A percentile compares a stretch with the other conserved stretches of the same genome.
Conservation (phyloP, 495 filamentous ascomycete genomes). For the Oleoguttula mirabilis region DNA sequence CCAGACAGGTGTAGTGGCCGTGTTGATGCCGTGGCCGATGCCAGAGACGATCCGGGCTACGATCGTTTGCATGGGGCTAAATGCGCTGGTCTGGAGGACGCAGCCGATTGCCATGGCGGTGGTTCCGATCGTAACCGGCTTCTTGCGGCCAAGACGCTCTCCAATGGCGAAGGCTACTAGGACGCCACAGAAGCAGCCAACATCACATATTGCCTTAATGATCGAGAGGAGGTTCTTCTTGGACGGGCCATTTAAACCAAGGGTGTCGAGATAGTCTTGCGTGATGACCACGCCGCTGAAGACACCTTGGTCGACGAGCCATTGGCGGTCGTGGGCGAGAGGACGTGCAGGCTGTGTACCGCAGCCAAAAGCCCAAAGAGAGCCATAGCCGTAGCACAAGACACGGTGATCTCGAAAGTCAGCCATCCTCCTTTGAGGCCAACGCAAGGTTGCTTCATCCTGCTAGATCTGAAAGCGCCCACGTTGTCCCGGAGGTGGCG, state of each 20-base stretch:
- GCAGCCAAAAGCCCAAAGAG: not conserved
- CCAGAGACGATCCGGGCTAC: slow-evolving; percentile 4
- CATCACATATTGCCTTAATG: not conserved
- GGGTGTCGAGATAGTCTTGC: not conserved
- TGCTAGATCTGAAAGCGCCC: no score
- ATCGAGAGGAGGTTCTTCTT: not conserved
- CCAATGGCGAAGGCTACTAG: not conserved
- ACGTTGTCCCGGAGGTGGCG: no score
- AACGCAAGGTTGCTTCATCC: slow-evolving; percentile 1
- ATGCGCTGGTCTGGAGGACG: not conserved
- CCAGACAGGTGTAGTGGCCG: slow-evolving; percentile 5
- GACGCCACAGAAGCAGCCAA: not conserved
- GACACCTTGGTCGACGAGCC: not conserved
- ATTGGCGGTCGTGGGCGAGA: not conserved
- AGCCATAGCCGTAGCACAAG: not conserved
- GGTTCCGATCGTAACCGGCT: not conserved
- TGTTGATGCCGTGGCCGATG: slow-evolving; percentile 23
- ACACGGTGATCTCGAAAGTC: not conserved
- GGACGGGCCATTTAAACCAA: not conserved
- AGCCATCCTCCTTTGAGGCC: not conserved
- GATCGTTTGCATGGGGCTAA: not conserved
- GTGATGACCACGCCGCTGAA: not conserved
- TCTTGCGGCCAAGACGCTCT: not conserved
- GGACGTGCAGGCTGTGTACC: not conserved
- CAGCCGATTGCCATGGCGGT: not conserved